Base-by-base conservation (phyloP, 805 yeast species). In the Jamesozyma spencerorum region DNA sequence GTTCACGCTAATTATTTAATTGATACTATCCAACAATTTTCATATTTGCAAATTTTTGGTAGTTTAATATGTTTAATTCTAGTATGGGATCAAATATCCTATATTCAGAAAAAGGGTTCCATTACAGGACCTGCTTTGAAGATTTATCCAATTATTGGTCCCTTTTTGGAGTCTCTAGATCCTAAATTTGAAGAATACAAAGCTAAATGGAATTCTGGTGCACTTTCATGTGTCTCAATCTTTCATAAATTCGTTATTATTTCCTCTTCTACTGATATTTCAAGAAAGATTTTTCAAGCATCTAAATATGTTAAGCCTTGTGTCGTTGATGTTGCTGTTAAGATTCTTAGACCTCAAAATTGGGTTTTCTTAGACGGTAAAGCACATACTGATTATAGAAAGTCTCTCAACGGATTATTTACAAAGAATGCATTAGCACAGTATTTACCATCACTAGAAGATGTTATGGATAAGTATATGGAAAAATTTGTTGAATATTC, bases 281-380 rank as follows among this genome's bases (percentile, higher is more conserved):
- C 95, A 24, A 77, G 97, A 61, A 88, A 88, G 55, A 77, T 87
- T 45, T 72, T 90, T 54, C 80, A 77, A 57, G 78, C 94, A 15
- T 94, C 96, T 31, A 72, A 77, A 36, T 92, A 73, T 57, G 97
- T 87, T 46, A 87, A 87, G 64, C 98, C 98, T 5, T 92, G 98
- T 68, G 95, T 92, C 45, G 98, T 92, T 48, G 98, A 92, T 60
- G 97, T 87, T 40, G 98, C 98, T 17, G 72, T 80, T 47, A 92
- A 92, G 66, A 85, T 92, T 50, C 70, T 92, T 56, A 79, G 97
- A 65, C 97, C 97, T 36, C 72, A 90, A 35, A 92, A 90, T 70
- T 92, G 98, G 98, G 98, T 92, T 29, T 92, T 92, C 63, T 66
- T 87, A 55, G 98, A 92, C 58, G 98, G 98, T 52, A 87, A 87